Evolutionary conservation across 1,284 basidiomycete genomes (phyloP).

Genomic region (Rhodotorula glutinis): DNA sequence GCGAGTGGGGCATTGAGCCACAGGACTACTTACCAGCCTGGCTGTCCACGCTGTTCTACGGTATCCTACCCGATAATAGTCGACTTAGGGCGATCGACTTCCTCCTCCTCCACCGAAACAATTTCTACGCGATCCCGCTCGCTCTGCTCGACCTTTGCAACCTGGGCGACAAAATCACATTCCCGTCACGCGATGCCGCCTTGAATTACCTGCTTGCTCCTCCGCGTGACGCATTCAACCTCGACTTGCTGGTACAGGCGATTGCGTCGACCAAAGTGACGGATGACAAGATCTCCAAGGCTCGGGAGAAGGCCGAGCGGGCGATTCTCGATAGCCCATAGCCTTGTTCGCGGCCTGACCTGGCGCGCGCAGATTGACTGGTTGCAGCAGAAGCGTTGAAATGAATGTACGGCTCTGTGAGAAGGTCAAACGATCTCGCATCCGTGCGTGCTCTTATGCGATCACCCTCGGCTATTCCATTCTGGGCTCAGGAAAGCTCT

Average conservation of each 20-base stretch:
- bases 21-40: conserved; percentile 46
- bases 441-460: too few relatives aligned
- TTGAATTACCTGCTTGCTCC: conserved; percentile 58
- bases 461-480: too few relatives aligned
- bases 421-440: too few relatives aligned
- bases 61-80: conserved; percentile 70
- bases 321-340: background rate
- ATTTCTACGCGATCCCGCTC: conserved; percentile 74
- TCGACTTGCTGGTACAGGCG: conserved; percentile 49
- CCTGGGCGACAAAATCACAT: conserved; percentile 55
- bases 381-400: too few relatives aligned
- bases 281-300: conserved; percentile 73
- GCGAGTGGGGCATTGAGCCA: conserved; percentile 41
- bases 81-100: conserved; percentile 80
- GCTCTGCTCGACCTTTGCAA: conserved; percentile 67
- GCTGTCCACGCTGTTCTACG: conserved; percentile 61
- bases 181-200: conserved; percentile 45
- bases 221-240: conserved; percentile 50
- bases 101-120: conserved; percentile 75
- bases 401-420: too few relatives aligned
- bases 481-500: too few relatives aligned
- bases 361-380: too few relatives aligned
- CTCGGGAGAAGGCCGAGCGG: conserved; percentile 20
- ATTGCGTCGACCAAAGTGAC: conserved; percentile 63
- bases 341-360: too few relatives aligned